Base-by-base conservation (phyloP, 176 grass and related monocot genomes). In the Leersia perrieri region DNA sequence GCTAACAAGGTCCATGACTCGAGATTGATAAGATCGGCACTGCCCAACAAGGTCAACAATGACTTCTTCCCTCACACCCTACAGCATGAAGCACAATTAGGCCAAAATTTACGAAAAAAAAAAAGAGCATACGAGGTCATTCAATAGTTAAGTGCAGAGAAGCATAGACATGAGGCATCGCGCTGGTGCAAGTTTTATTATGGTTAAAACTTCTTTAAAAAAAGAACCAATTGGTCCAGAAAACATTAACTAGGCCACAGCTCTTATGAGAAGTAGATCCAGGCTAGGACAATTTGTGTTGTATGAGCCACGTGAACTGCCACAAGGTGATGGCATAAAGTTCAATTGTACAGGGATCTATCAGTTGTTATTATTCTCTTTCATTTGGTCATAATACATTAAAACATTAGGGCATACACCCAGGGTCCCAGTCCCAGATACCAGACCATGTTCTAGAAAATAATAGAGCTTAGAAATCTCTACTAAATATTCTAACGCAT, bases 1-100 rank as follows among this genome's bases (percentile, higher is more conserved):
- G 77, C 87, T 96, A 77, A 99, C 90, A 66, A 99, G 91, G 88
- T 91, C 81, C 69, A 94, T 92, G 33, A 99, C 78, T 64, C 87
- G 91, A 80, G 65, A 82, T 87, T 99, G 87, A 76, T 96, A 91
- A 76, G 92, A 83, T 65, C 87, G 80, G 83, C 97, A 99, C 69
- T 99, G 91, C 27, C 92, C 97, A 82, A 93, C 89, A 90, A 99
- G 90, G 61, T 99, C 97, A 41, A 96, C 79, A 67, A 99, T 88
- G 42, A 99, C 72, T 78, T 99, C 97, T 88, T 96, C 90, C 74
- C 90, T 92, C 42, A 99, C 75, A 72, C 68, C 97, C 97, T 99
- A 83, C 39, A 85, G 33, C 32, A 86, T 53, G 74, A 82, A 78
- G 1, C 39, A 70, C 32, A 92, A 64, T 82, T 20, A 71, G 70